A percentile compares a stretch with the other conserved stretches of the same genome.
Evolutionary conservation across 164 flowering plant species (phyloP).

Genomic region (Cinnamomum micranthum): DNA sequence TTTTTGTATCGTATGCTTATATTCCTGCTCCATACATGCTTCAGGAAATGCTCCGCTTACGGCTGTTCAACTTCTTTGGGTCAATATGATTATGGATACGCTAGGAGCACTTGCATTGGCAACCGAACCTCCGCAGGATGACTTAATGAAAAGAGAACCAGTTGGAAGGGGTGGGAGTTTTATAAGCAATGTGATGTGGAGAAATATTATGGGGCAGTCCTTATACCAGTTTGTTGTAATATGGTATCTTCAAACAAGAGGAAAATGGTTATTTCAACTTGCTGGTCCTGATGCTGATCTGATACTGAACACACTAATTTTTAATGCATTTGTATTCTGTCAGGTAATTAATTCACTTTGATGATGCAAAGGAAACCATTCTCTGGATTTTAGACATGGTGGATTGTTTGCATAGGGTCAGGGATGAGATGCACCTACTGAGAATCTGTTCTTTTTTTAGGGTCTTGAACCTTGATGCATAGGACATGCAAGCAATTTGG

Average conservation of each 20-base stretch:
- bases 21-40: constrained; percentile 7
- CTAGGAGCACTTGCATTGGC: constrained; percentile 95
- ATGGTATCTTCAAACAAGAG: constrained; percentile 80
- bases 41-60: constrained; percentile 88
- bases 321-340: constrained; percentile 88
- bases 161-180: constrained; percentile 93
- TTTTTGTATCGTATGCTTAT: background rate
- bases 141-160: constrained; percentile 71
- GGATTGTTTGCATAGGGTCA: no score
- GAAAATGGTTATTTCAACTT: constrained; percentile 58
- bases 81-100: constrained; percentile 99
- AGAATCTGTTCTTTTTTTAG: no score
- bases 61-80: constrained; percentile 96
- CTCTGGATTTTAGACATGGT: background rate
- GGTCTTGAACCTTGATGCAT: no score
- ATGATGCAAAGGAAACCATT: background rate
- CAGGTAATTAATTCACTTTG: constrained; percentile 57
- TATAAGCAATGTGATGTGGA: constrained; percentile 93
- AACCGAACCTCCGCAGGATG: constrained; percentile 88
- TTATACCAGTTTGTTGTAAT: constrained; percentile 73
- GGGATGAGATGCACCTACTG: no score
- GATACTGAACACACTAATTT: constrained; percentile 73
- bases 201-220: constrained; percentile 87
- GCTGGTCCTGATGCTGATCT: constrained; percentile 63
- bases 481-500: background rate